phyloP scores from a whole-genome alignment of 345 rosid species.

The Citrus maxima region DNA sequence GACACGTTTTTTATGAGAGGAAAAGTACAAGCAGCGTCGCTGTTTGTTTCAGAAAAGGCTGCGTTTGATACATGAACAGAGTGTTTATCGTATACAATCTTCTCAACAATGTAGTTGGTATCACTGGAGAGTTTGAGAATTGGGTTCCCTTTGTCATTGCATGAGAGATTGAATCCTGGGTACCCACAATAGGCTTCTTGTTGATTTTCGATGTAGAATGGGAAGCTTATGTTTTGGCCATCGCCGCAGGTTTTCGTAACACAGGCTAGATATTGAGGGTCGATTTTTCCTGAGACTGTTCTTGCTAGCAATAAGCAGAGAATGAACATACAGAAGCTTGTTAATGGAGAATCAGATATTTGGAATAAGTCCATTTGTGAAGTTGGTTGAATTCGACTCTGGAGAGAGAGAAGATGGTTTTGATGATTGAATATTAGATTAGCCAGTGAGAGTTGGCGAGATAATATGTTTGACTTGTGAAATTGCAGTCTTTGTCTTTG shows the following conservation, averaged over 20 bases:
- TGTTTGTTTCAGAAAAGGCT: not conserved
- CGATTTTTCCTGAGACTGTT: not conserved
- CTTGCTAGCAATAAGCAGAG: conserved; percentile 1
- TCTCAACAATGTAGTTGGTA: conserved; percentile 20
- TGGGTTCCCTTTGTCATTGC: conserved; percentile 20
- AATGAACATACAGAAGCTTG: not conserved
- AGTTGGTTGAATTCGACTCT: not conserved
- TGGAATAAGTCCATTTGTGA: not conserved
- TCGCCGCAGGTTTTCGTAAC: conserved; percentile 28
- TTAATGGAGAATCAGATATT: not conserved
- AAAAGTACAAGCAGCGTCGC: not conserved
- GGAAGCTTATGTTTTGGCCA: conserved; percentile 29
- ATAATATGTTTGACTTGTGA: not conserved
- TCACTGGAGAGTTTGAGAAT: conserved; percentile 20
- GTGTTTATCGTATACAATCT: conserved; percentile 29
- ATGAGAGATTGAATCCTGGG: conserved; percentile 44
- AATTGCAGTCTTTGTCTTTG: not conserved
- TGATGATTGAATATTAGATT: not conserved
- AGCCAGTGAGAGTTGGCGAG: not conserved
- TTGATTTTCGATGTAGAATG: conserved; percentile 28
- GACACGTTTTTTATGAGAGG: conserved; percentile 28
- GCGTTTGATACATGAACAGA: conserved; percentile 38
- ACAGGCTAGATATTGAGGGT: conserved; percentile 22
- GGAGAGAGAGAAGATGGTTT: not conserved
- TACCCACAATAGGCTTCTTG: conserved; percentile 37